Percentiles rank a stretch among this genome's conserved stretches.
These are phyloP conservation scores for Pichia sp. DNA, from an alignment of 1,139 yeast genomes.

Conservation along the genomic window DNA sequence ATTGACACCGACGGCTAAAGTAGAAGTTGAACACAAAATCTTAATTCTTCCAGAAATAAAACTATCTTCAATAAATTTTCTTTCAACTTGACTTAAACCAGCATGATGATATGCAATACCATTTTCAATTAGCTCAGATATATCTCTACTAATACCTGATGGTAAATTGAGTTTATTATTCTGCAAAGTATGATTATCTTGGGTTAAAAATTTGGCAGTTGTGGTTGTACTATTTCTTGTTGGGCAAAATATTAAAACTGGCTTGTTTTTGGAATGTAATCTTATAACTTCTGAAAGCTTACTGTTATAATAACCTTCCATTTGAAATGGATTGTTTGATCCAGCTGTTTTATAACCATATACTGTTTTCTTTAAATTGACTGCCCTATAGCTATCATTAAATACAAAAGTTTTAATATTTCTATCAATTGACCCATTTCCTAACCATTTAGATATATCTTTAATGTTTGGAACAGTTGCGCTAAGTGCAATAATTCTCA, in stretches of 20 bases:
- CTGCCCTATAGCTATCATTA: conserved; percentile 45
- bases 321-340: conserved; percentile 38
- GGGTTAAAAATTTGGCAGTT: conserved; percentile 39
- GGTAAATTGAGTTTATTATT: background rate
- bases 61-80: conserved; percentile 38
- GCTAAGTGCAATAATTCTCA: conserved; percentile 47
- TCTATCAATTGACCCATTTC: conserved; percentile 10
- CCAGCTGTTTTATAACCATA: conserved; percentile 34
- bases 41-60: conserved; percentile 39
- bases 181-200: background rate
- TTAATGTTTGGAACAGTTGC: conserved; percentile 50
- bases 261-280: conserved; percentile 35
- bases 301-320: conserved; percentile 37
- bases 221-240: conserved; percentile 42
- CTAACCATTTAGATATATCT: conserved; percentile 45
- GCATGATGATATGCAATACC: conserved; percentile 58
- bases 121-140: conserved; percentile 23
- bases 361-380: conserved; percentile 36
- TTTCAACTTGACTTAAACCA: conserved; percentile 42
- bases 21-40: conserved; percentile 51
- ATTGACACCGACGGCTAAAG: conserved; percentile 97
- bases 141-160: conserved; percentile 28
- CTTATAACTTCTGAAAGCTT: conserved; percentile 35
- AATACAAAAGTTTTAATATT: conserved; percentile 34
- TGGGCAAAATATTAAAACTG: conserved; percentile 47